Percentiles rank a stretch among this genome's conserved stretches.
Evolutionary conservation across 768 basidiomycete genomes (phyloP).

Genomic region (Leccinum sublutescens): DNA sequence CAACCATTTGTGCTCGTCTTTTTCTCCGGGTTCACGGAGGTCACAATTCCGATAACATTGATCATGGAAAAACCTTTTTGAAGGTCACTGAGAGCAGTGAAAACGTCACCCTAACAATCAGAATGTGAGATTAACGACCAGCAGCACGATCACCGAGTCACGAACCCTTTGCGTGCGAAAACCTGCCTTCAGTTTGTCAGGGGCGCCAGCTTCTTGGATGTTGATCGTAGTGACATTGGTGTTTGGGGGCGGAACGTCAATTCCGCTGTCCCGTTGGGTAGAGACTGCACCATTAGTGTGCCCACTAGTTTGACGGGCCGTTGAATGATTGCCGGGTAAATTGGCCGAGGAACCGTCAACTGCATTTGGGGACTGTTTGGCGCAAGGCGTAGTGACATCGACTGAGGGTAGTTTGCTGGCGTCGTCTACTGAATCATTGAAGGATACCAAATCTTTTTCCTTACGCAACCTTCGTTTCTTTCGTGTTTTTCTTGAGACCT

Average conservation of each 20-base stretch:
- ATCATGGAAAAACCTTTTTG: constrained; percentile 12
- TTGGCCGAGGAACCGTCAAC: background rate
- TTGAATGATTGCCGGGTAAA: background rate
- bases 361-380: constrained; percentile 5
- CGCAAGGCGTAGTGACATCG: background rate
- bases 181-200: constrained; percentile 18
- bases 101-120: constrained; percentile 27
- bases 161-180: constrained; percentile 30
- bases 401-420: background rate
- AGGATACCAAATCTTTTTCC: constrained; percentile 1
- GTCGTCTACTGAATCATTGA: background rate
- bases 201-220: background rate
- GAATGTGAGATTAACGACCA: background rate
- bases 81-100: constrained; percentile 18
- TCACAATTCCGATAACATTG: constrained; percentile 36
- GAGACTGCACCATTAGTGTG: background rate
- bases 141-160: background rate
- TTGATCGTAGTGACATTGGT: background rate
- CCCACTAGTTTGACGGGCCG: background rate
- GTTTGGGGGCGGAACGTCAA: background rate
- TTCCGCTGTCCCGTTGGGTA: background rate
- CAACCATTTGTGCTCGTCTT: constrained; percentile 28
- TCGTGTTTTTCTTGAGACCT: constrained; percentile 7
- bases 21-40: constrained; percentile 8
- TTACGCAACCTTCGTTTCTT: constrained; percentile 18